Percentiles rank a stretch among this genome's conserved stretches.
phyloP scores from a whole-genome alignment of 306 rosid species.

The Vigna nakashimae region DNA sequence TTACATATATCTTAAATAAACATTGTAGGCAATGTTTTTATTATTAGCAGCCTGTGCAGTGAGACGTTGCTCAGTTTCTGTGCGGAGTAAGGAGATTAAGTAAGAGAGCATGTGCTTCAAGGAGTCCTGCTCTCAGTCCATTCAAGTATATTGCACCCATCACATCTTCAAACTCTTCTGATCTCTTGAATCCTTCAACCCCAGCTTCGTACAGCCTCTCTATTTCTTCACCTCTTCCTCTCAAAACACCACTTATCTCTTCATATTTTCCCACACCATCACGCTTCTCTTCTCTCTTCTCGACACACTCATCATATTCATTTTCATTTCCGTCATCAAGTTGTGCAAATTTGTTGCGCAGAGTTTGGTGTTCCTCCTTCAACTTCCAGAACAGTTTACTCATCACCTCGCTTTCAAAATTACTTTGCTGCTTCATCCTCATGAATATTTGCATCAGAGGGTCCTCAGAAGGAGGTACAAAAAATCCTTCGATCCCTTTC shows the following conservation, averaged over 20 bases:
- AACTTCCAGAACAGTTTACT: neutral
- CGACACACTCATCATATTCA: too few species aligned
- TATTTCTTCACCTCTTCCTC: constrained; percentile 13
- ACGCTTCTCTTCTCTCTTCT: too few species aligned
- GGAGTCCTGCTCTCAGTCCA: neutral
- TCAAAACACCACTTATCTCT: neutral
- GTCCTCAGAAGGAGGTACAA: too few species aligned
- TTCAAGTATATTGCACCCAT: neutral
- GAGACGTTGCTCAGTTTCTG: too few species aligned
- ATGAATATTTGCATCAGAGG: too few species aligned
- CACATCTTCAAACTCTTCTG: neutral
- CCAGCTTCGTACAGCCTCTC: neutral
- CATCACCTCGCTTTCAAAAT: neutral
- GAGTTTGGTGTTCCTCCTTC: neutral
- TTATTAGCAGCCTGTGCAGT: too few species aligned
- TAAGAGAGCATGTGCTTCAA: neutral
- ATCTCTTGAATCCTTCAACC: neutral
- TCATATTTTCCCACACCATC: neutral
- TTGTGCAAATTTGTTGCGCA: neutral
- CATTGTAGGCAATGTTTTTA: too few species aligned
- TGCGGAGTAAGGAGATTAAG: neutral
- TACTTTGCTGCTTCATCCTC: neutral
- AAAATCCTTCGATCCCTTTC: too few species aligned
- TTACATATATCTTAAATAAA: too few species aligned
- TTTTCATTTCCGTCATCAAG: neutral